phyloP scores from a whole-genome alignment of 805 yeast species.

The Cyberlindnera suaveolens region DNA sequence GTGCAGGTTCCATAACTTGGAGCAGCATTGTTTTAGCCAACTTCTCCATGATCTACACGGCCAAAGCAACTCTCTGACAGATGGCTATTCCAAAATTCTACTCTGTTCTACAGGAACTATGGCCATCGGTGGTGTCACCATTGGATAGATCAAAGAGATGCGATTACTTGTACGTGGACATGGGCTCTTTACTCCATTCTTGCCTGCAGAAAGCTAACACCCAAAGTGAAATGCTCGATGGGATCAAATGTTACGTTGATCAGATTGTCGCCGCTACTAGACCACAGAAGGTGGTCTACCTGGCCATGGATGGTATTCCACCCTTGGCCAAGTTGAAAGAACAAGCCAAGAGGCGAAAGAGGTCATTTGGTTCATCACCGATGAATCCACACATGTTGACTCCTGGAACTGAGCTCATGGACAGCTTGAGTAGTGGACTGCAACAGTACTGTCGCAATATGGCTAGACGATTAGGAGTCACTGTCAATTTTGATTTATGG shows the following conservation, averaged over 20 bases:
- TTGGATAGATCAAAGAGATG: slow-evolving; percentile 40
- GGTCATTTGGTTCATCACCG: slow-evolving; percentile 66
- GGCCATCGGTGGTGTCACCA: slow-evolving; percentile 5
- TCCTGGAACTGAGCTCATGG: slow-evolving; percentile 94
- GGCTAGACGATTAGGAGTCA: background rate
- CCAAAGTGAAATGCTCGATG: slow-evolving; percentile 70
- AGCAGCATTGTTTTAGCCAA: too few species aligned
- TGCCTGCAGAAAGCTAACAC: slow-evolving; percentile 66
- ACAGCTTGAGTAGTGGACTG: background rate
- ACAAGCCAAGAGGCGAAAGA: slow-evolving; percentile 84
- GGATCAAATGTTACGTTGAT: slow-evolving; percentile 78
- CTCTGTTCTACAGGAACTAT: slow-evolving; percentile 4
- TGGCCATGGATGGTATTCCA: slow-evolving; percentile 98
- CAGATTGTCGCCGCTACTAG: slow-evolving; percentile 71
- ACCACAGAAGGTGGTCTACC: slow-evolving; percentile 71
- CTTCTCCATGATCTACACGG: too few species aligned
- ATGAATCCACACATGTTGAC: slow-evolving; percentile 85
- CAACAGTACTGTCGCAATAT: background rate
- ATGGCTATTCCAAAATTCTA: slow-evolving; percentile 21
- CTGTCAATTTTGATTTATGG: background rate
- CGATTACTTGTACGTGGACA: slow-evolving; percentile 86
- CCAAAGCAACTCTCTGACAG: too few species aligned
- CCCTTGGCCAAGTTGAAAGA: slow-evolving; percentile 96
- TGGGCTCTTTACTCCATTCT: slow-evolving; percentile 87
- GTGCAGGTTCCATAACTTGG: too few species aligned